phyloP scores from a whole-genome alignment of 371 early-diverging fungal genomes.

The Rhizopus stolonifer region DNA sequence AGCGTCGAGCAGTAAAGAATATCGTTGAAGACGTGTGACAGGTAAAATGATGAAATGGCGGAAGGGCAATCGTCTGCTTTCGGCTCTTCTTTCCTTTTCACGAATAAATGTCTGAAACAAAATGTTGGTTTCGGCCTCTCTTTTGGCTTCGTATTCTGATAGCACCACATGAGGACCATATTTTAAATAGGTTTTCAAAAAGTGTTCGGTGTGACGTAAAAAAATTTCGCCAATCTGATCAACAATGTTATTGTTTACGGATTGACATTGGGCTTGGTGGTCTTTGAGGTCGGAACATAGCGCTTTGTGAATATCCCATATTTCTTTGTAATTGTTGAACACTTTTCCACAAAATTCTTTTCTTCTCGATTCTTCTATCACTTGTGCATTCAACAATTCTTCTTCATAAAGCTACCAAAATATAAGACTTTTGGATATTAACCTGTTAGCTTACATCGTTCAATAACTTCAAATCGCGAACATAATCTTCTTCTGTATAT shows the following conservation, averaged over 20 bases:
- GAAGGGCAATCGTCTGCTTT: constrained; percentile 64
- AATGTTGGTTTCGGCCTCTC: constrained; percentile 66
- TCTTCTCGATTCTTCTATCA: constrained; percentile 59
- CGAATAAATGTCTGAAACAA: constrained; percentile 76
- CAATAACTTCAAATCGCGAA: constrained; percentile 65
- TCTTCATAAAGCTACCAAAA: constrained; percentile 20
- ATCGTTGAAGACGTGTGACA: constrained; percentile 86
- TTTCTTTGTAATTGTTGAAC: constrained; percentile 79
- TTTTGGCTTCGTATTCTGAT: constrained; percentile 78
- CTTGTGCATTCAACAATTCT: constrained; percentile 32
- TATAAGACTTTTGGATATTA: no score
- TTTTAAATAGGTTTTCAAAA: constrained; percentile 72
- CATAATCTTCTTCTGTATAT: constrained; percentile 89
- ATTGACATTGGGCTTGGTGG: constrained; percentile 65
- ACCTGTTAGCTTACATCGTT: constrained; percentile 45
- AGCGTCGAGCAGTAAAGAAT: constrained; percentile 82
- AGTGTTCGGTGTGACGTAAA: constrained; percentile 61
- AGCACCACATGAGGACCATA: constrained; percentile 88
- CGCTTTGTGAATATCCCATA: constrained; percentile 69
- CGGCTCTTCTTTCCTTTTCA: constrained; percentile 62
- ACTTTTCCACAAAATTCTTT: constrained; percentile 73
- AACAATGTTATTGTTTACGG: constrained; percentile 55
- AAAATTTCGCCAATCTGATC: constrained; percentile 88
- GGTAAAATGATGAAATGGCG: constrained; percentile 62
- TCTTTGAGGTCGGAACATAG: constrained; percentile 69